Conservation (phyloP, 129 eudicot species). For the Erigeron canadensis region DNA sequence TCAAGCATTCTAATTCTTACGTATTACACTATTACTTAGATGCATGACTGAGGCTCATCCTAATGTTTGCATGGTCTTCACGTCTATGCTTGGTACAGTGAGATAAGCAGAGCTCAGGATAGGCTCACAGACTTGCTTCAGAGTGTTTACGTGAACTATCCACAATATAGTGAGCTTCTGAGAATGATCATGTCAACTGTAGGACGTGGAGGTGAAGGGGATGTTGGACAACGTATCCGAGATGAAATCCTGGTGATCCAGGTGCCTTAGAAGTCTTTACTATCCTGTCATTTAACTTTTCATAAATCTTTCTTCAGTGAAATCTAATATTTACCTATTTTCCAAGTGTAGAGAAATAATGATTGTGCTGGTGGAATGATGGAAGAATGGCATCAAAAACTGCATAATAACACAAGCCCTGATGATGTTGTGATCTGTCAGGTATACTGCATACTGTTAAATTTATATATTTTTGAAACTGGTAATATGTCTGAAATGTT, state of each 20-base stretch:
- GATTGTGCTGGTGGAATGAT: slow-evolving; percentile 57
- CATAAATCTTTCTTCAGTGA: not conserved
- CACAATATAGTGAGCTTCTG: slow-evolving; percentile 42
- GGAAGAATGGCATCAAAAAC: slow-evolving; percentile 61
- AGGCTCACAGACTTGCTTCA: slow-evolving; percentile 49
- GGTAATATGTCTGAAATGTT: slow-evolving; percentile 12
- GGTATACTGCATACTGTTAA: slow-evolving; percentile 27
- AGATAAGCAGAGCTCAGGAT: slow-evolving; percentile 59
- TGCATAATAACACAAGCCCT: slow-evolving; percentile 60
- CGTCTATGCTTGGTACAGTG: slow-evolving; percentile 38
- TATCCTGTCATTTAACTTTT: not conserved
- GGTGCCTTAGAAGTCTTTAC: slow-evolving; percentile 26
- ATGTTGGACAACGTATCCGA: slow-evolving; percentile 53
- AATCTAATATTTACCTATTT: slow-evolving; percentile 17
- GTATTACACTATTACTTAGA: not conserved
- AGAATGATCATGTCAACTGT: slow-evolving; percentile 51
- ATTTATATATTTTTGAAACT: not conserved
- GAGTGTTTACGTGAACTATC: slow-evolving; percentile 42
- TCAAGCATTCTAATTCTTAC: slow-evolving; percentile 9
- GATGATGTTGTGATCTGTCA: slow-evolving; percentile 55
- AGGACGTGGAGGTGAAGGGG: slow-evolving; percentile 57
- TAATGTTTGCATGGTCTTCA: not conserved
- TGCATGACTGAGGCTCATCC: not conserved
- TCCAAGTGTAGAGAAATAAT: slow-evolving; percentile 44
- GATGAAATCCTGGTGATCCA: slow-evolving; percentile 53